These are phyloP conservation scores for Salix koriyanagi DNA, from an alignment of 345 rosid species.

Conservation along the genomic window DNA sequence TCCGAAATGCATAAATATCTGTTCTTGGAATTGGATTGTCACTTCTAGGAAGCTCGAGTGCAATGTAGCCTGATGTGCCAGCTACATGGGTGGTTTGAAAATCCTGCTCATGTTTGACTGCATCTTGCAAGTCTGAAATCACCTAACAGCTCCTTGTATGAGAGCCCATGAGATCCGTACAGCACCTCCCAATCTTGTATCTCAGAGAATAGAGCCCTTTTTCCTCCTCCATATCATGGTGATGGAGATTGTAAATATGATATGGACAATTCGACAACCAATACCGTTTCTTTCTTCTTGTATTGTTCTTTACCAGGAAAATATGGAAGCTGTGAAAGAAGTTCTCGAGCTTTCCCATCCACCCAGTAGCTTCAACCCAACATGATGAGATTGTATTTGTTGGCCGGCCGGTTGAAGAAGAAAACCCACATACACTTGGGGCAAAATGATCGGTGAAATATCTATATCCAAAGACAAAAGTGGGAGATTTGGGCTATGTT, in stretches of 20 bases:
- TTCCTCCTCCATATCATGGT: not conserved
- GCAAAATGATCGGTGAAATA: too few species aligned
- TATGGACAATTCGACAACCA: not conserved
- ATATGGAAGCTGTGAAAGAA: too few species aligned
- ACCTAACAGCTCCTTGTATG: conserved; percentile 3
- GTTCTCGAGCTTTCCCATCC: too few species aligned
- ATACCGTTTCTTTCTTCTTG: not conserved
- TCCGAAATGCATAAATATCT: conserved; percentile 2
- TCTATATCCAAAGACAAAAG: too few species aligned
- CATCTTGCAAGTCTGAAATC: conserved; percentile 19
- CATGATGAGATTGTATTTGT: too few species aligned
- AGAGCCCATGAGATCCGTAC: conserved; percentile 6
- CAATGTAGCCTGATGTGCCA: not conserved
- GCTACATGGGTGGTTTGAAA: conserved; percentile 9
- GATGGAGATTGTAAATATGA: not conserved
- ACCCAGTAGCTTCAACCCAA: too few species aligned
- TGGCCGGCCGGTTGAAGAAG: too few species aligned
- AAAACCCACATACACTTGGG: too few species aligned
- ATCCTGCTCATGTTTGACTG: not conserved
- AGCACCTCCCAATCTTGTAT: conserved; percentile 13
- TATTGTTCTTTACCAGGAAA: not conserved
- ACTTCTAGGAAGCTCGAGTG: conserved; percentile 1
- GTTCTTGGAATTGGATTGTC: conserved; percentile 10
- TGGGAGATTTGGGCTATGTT: too few species aligned
- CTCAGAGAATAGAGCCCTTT: not conserved